Evolutionary conservation across 2,329 filamentous ascomycete species (phyloP), one percentile per base, ranked within the genome.

Genomic region (Metarhizium humberi): DNA sequence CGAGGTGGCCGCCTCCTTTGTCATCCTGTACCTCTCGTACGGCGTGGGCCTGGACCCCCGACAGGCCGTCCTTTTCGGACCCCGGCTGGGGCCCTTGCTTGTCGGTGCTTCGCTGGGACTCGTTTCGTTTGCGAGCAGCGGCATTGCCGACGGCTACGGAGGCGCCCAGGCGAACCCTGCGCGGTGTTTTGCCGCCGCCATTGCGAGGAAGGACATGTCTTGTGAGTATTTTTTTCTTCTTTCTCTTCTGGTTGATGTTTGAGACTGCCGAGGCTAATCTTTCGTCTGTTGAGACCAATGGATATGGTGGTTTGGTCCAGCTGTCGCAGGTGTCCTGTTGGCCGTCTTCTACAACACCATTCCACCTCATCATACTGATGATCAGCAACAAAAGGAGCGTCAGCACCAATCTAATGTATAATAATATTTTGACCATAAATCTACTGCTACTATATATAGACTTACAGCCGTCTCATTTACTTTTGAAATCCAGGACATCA

Each of bases 11-110:
- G 69, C 71, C 4, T 71, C 68, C 4, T 58, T 59, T 29, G 45
- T 49, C 8, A 56, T 57, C 16, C 55, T 62, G 20, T 73, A 78
- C 59, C 67, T 80, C 20, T 71, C 76, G 0, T 80, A 79, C 58
- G 77, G 78, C 2, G 74, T 78, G 11, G 78, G 77, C 16, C 67
- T 81, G 4, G 78, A 81, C 62, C 79, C 79, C 2, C 67, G 78
- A 3, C 78, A 81, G 60, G 69, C 69, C 1, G 65, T 71, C 18
- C 63, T 78, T 3, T 79, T 78, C 59, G 78, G 78, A 0, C 76
- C 75, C 5, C 72, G 76, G 1, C 63, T 78, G 1, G 72, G 73
- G 0, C 77, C 78, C 0, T 68, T 78, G 32, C 65, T 81, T 10
- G 76, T 80, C 16, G 74, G 77, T 6, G 55, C 74, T 14, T 64